Evolutionary conservation across 371 early-diverging fungal genomes (phyloP), one percentile per base, ranked within the genome.

Genomic region (Mucor piriformis): DNA sequence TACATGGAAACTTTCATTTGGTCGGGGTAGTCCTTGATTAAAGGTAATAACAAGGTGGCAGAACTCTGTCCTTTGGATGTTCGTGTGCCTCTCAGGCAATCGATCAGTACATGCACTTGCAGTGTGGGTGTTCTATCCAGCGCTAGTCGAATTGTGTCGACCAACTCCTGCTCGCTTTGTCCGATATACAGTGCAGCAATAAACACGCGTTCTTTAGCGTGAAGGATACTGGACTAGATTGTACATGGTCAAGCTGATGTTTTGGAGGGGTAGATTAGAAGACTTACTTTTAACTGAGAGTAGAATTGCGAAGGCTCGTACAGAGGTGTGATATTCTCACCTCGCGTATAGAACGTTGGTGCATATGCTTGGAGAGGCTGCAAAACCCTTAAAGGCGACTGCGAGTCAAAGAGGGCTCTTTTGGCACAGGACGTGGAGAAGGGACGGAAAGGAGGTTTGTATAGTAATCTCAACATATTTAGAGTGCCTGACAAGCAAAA

Each of bases 131-230:
- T 79, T 24, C 58, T 64, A 23, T 65, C 52, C 18, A 95, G 57
- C 12, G 92, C 90, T 29, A 65, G 55, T 13, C 79, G 69, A 21
- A 92, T 63, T 0, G 77, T 82, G 21, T 81, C 69, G 83, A 89
- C 91, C 61, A 96, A 70, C 50, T 93, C 93, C 20, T 73, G 67
- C 71, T 97, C 95, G 3, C 77, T 73, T 48, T 86, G 79, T 13
- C 98, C 98, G 7, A 97, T 77, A 59, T 97, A 97, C 16, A 97
- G 79, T 11, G 96, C 92, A 8, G 93, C 91, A 48, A 97, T 80
- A 51, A 82, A 82, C 4, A 97, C 87, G 6, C 92, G 86, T 7
- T 79, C 69, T 55, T 85, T 84, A 0, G 97, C 94, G 2, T 59
- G 63, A n/a, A 69, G 56, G 37, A 94, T 91, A 18, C 76, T 74